Percentiles rank a stretch among this genome's conserved stretches.
Evolutionary conservation across 2,329 filamentous ascomycete genomes (phyloP).

Genomic region (Curvularia sp.): DNA sequence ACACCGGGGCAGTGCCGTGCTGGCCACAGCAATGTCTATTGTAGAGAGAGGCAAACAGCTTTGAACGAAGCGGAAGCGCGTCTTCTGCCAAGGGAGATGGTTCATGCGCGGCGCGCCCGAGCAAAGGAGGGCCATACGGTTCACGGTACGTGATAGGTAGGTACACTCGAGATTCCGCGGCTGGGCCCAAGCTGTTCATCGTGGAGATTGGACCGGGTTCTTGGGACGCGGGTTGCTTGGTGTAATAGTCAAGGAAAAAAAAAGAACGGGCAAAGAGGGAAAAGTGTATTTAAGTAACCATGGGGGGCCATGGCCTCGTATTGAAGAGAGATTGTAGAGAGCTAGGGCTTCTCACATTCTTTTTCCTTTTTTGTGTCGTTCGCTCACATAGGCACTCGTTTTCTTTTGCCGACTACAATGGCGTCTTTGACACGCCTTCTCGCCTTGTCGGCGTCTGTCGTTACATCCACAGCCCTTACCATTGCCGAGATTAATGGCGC

Average conservation of each 20-base stretch:
- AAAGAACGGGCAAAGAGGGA: background rate
- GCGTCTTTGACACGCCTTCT: conserved; percentile 25
- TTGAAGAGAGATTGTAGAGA: background rate
- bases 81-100: background rate
- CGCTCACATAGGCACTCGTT: background rate
- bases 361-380: background rate
- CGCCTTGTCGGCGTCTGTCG: conserved; percentile 27
- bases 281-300: background rate
- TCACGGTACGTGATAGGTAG: background rate
- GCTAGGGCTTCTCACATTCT: background rate
- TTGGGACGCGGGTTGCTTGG: conserved; percentile 6
- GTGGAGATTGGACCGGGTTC: conserved; percentile 8
- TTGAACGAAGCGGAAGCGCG: background rate
- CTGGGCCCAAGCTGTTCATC: background rate
- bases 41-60: background rate
- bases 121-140: background rate
- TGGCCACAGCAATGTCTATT: background rate
- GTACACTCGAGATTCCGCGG: background rate
- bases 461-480: conserved; percentile 32
- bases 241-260: background rate
- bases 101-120: background rate
- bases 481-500: conserved; percentile 72
- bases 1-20: background rate
- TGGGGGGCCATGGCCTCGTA: background rate
- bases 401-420: conserved; percentile 11